Base-by-base conservation (phyloP, 345 rosid genomes). In the Garcia nutans region DNA sequence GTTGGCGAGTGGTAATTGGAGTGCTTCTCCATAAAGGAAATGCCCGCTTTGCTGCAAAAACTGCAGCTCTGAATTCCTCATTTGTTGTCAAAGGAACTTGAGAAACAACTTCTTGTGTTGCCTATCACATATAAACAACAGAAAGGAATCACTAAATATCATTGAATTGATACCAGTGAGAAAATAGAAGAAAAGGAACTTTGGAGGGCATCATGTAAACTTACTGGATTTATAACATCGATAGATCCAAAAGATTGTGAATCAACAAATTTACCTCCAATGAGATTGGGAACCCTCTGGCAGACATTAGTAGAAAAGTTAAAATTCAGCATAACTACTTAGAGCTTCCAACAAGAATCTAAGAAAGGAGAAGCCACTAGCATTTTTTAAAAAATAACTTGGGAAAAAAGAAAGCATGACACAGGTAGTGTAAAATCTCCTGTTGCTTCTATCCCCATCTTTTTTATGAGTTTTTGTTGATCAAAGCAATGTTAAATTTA, bases 181-280 rank as follows among this genome's bases (percentile, higher is more conserved):
- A 23, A 78, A 41, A 67, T 20, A 49, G 65, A 49, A n/a, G 11
- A 23, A 57, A 78, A 66, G 6, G 28, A 56, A 75, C 56, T 23
- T 33, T 54, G 50, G 10, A 0, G 13, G 10, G n/a, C 31, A 70
- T 52, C 37, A 72, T 52, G 52, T 33, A 24, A 26, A 89, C 94
- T 90, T 79, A 88, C 94, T 62, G 92, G 94, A 77, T 90, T 86
- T 78, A 88, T 78, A 63, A 90, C 92, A 74, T 90, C 90, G 42
- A 88, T 78, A 19, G 86, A 76, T 65, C 84, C 74, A 79, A 73
- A 78, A 9, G 92, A 82, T 76, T 78, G 84, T n/a, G 94, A 90
- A 80, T 90, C 90, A 71, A 87, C 81, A 68, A 88, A 87, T 80
- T 85, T 86, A 59, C 94, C 94, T 59, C 94, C 92, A 62, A 90